These are phyloP conservation scores for Podaxis mareebaensis DNA, from an alignment of 768 basidiomycete species.

Conservation along the genomic window DNA sequence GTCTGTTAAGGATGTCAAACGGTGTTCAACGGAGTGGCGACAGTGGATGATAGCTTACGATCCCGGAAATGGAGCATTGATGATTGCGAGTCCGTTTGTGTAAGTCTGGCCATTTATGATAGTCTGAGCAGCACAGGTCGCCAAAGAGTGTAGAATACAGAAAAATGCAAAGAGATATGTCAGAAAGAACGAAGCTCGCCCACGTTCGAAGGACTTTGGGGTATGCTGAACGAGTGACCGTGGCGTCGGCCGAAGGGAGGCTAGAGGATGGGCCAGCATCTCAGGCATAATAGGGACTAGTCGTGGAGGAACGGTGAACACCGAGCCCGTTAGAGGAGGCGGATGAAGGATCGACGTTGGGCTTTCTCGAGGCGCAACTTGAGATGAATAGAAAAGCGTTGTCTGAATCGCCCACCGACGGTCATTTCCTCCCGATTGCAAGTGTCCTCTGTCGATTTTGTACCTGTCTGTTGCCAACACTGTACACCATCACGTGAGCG, in stretches of 20 bases:
- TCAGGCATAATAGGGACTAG: background rate
- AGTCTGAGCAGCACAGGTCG: constrained; percentile 23
- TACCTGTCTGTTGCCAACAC: background rate
- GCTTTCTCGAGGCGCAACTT: background rate
- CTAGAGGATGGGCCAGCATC: constrained; percentile 10
- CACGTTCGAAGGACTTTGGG: background rate
- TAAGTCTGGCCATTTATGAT: constrained; percentile 31
- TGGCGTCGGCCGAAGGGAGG: background rate
- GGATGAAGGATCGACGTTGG: no score
- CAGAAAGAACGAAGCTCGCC: background rate
- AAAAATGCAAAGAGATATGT: constrained; percentile 10
- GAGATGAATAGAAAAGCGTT: background rate
- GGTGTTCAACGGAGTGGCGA: background rate
- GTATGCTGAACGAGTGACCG: background rate
- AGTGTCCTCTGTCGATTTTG: background rate
- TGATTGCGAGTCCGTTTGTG: constrained; percentile 38
- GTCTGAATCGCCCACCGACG: background rate
- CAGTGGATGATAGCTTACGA: constrained; percentile 25
- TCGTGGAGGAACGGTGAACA: background rate
- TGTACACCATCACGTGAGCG: constrained; percentile 6
- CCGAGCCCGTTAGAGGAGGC: background rate
- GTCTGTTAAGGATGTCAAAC: constrained; percentile 20
- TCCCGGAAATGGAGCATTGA: constrained; percentile 32
- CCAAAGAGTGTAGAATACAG: constrained; percentile 12
- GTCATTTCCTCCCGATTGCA: background rate